Evolutionary conservation across 1,139 yeast species (phyloP).

Genomic region (Debaryomycetaceae sp.): DNA sequence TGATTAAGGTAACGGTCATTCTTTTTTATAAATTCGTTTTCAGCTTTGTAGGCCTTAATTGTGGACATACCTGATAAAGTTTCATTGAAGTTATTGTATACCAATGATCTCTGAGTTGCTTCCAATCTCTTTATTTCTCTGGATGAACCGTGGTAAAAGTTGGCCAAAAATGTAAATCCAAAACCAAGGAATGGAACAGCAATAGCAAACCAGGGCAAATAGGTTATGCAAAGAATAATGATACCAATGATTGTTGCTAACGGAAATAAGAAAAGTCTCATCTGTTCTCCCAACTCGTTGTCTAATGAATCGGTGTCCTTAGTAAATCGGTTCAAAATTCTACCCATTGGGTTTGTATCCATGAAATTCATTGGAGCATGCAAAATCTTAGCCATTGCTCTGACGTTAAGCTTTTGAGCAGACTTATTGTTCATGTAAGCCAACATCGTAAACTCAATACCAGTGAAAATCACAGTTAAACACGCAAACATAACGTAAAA

Average conservation of each 20-base stretch:
- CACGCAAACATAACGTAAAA: conserved; percentile 33
- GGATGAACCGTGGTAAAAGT: conserved; percentile 42
- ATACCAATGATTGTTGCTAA: conserved; percentile 41
- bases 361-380: conserved; percentile 46
- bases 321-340: conserved; percentile 54
- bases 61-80: conserved; percentile 45
- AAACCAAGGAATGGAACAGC: conserved; percentile 39
- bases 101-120: conserved; percentile 44
- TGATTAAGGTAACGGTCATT: conserved; percentile 35
- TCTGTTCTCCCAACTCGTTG: conserved; percentile 45
- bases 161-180: conserved; percentile 30
- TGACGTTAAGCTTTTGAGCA: conserved; percentile 35
- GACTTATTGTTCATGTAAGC: conserved; percentile 51
- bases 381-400: conserved; percentile 34
- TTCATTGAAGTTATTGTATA: conserved; percentile 46
- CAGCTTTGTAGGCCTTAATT: conserved; percentile 36
- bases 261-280: conserved; percentile 40
- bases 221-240: conserved; percentile 39
- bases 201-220: conserved; percentile 47
- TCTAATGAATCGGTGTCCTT: conserved; percentile 48
- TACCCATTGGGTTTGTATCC: conserved; percentile 46
- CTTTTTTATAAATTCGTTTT: conserved; percentile 27
- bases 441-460: conserved; percentile 50
- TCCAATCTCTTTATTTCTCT: conserved; percentile 46
- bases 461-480: conserved; percentile 46